Evolutionary conservation across 2,329 filamentous ascomycete genomes (phyloP).

Genomic region (Fusarium coicis): DNA sequence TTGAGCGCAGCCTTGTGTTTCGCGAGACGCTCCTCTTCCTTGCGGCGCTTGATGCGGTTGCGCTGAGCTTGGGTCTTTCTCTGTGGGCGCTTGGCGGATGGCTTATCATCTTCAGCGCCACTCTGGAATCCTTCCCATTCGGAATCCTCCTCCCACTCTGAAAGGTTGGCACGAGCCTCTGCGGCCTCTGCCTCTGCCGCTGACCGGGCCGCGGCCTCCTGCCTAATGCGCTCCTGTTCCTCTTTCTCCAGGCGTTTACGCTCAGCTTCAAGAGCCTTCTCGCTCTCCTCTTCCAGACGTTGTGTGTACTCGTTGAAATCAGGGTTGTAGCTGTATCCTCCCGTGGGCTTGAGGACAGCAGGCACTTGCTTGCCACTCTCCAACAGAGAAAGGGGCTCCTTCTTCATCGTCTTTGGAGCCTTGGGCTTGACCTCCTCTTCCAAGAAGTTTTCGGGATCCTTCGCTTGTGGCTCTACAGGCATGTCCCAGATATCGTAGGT

Average conservation of each 20-base stretch:
- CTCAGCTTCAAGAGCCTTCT: slow-evolving; percentile 83
- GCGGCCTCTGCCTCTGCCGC: slow-evolving; percentile 80
- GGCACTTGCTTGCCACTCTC: slow-evolving; percentile 83
- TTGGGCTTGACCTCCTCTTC: slow-evolving; percentile 73
- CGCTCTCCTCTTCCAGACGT: slow-evolving; percentile 77
- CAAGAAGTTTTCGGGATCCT: slow-evolving; percentile 65
- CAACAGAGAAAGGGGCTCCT: slow-evolving; percentile 83
- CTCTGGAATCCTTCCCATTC: slow-evolving; percentile 93
- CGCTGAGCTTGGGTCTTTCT: slow-evolving; percentile 88
- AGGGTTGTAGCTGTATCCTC: slow-evolving; percentile 93
- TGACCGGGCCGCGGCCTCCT: slow-evolving; percentile 75
- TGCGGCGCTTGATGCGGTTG: slow-evolving; percentile 88
- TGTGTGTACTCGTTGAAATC: slow-evolving; percentile 86
- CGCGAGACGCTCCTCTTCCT: slow-evolving; percentile 82
- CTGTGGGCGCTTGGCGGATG: slow-evolving; percentile 74
- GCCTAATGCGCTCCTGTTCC: slow-evolving; percentile 72
- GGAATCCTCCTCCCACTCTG: slow-evolving; percentile 85
- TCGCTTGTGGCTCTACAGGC: slow-evolving; percentile 53
- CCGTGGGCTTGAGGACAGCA: slow-evolving; percentile 80
- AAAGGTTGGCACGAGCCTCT: slow-evolving; percentile 71
- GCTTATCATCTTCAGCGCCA: slow-evolving; percentile 75
- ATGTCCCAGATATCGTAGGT: slow-evolving; percentile 83
- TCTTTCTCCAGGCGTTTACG: slow-evolving; percentile 75
- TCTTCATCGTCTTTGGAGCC: slow-evolving; percentile 78
- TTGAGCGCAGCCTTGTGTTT: slow-evolving; percentile 82